Base-by-base conservation (phyloP, 2,329 filamentous ascomycete species). In the Nothophoma quercina region DNA sequence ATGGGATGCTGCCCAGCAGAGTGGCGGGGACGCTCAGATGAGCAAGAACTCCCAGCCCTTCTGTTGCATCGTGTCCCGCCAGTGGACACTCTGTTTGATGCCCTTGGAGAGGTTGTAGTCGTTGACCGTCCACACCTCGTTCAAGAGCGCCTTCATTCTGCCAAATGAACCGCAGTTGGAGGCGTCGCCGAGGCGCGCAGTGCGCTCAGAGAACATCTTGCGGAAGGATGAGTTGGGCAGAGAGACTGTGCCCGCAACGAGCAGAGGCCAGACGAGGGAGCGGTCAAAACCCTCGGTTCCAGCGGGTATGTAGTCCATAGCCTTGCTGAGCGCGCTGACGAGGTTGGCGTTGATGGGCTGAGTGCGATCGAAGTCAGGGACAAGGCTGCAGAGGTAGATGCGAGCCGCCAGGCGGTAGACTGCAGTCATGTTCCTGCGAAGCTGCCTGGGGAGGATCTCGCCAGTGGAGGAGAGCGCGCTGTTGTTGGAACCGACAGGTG, bases 361-460 rank as follows among this genome's bases (percentile, higher is more conserved):
- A 51, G 81, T 83, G 39, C 89, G 89, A 65, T 88, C 87, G 77
- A 93, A 95, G 50, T 92, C 92, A 0, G 93, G 93, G 0, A 98
- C 90, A 28, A 99, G 82, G 70, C 90, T 93, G 85, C 92, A 96
- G n/a, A 98, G 87, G 77, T 97, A 97, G 77, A 99, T 92, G 69
- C 93, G 89, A 3, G 93, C 93, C 2, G 93, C 93, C 46, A 96
- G 81, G 66, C 93, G 90, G 85, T 96, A 99, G 34, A 96, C 87
- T 32, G 88, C 84, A 0, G 92, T 96, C 76, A 98, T 91, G 80
- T 96, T 96, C 75, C 85, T 87, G 71, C 88, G 88, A 59, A 98
- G 83, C 75, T 96, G 89, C 69, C 89, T 90, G 3, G 93, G 89
- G 49, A 88, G 88, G 62, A 97, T 84, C 38, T 87, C 86, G 52